Percentiles rank a stretch among this genome's conserved stretches.
These are phyloP conservation scores for Pseudogymnoascus sp. DNA, from an alignment of 2,329 filamentous ascomycete genomes.

Conservation along the genomic window DNA sequence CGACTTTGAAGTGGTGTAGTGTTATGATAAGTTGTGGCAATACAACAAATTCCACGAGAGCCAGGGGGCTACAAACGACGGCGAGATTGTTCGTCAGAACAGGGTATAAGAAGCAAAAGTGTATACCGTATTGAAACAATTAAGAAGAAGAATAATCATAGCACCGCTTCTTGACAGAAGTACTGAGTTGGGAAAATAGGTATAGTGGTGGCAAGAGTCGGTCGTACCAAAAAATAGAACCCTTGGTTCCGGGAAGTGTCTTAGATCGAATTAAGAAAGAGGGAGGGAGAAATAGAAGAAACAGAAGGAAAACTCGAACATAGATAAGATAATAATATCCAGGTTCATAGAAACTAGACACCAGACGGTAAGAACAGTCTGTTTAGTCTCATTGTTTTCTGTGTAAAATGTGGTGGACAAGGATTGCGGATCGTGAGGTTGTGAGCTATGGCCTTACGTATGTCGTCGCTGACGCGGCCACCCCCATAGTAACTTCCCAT, in stretches of 20 bases:
- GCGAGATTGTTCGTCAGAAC: not conserved
- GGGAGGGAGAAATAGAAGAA: not conserved
- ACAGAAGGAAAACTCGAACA: not conserved
- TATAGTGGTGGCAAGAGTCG: not conserved
- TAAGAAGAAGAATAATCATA: not conserved
- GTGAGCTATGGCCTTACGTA: constrained; percentile 3
- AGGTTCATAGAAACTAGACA: not conserved
- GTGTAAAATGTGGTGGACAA: not conserved
- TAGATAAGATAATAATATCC: not conserved
- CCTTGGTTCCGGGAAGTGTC: not conserved
- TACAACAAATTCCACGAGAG: not conserved
- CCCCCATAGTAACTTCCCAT: not conserved
- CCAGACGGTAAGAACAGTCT: not conserved
- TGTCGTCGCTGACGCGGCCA: constrained; percentile 7
- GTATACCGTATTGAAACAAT: not conserved
- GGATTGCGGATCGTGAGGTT: not conserved
- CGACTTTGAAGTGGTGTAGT: not conserved
- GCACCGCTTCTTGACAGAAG: not conserved
- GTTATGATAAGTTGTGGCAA: not conserved
- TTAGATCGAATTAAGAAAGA: not conserved
- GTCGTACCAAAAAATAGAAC: not conserved
- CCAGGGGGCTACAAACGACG: not conserved
- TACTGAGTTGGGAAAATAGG: not conserved
- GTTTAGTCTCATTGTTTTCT: not conserved
- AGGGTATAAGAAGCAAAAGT: not conserved